Evolutionary conservation across 192 early-diverging fungal genomes (phyloP), one percentile per base, ranked within the genome.

Genomic region (Funneliformis geosporum): DNA sequence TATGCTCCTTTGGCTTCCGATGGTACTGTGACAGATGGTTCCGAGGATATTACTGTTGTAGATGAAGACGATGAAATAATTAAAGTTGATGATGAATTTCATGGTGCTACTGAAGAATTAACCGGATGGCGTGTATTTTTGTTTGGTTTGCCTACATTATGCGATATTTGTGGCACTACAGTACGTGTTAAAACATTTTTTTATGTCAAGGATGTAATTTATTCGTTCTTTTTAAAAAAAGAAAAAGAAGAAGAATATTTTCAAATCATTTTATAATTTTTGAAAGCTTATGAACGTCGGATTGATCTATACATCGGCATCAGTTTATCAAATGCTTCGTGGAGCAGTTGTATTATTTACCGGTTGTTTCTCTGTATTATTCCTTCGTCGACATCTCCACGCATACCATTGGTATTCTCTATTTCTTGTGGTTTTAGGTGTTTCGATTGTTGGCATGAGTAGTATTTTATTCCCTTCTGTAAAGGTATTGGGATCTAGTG

Each of bases 341-440:
- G 97, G 97, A n/a, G 92, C 93, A 2, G 94, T 98, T 47, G 96
- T 99, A 25, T 89, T 99, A 42, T 98, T 98, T 73, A 97, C 96
- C 23, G 96, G 96, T 47, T 76, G 92, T n/a, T 91, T 99, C 61
- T 95, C 94, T 0, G 90, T 92, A 44, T 73, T 97, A 28, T 98
- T 99, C 85, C 88, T 98, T 44, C 88, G 91, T 55, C 89, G 94
- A 40, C 89, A 91, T 12, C 89, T 98, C 62, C 90, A 88, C 39
- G 71, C 85, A 12, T 96, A 92, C 88, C 89, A 97, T 75, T 94
- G 96, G 90, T 87, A 95, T 39, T 93, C 96, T 7, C 89, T 99
- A 21, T 75, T 89, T 40, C 86, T 94, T 47, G 95, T 97, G 8
- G 93, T 96, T 40, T 40, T 87, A 5, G 97, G 96, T 62, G 95